Evolutionary conservation across 139 green algal genomes (phyloP).

Genomic region (Chara braunii): DNA sequence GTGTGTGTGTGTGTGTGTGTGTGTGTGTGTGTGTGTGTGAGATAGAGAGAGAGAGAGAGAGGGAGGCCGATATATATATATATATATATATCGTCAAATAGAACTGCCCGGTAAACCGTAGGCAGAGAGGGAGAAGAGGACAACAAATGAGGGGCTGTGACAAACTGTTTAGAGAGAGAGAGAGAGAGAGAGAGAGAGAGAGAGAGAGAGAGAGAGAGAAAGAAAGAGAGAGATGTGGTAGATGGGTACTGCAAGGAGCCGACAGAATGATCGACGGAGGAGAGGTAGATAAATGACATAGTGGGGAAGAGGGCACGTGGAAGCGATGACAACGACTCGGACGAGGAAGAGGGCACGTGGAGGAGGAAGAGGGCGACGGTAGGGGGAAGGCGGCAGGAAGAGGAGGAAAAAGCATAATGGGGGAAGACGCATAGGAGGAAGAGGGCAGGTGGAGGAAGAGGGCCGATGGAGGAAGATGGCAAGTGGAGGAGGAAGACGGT

Average conservation of each 20-base stretch:
- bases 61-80: background rate
- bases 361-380: background rate
- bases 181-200: slow-evolving; percentile 12
- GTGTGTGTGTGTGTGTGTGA: slow-evolving; percentile 4
- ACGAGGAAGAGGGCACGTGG: background rate
- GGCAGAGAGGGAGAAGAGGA: background rate
- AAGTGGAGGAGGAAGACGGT: background rate
- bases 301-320: background rate
- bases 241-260: background rate
- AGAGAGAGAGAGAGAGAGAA: slow-evolving; percentile 20
- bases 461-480: background rate
- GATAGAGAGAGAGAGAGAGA: background rate
- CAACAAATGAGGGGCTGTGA: background rate
- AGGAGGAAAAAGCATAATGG: slow-evolving; percentile 1
- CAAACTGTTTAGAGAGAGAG: background rate
- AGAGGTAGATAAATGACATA: background rate
- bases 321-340: background rate
- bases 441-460: background rate
- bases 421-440: background rate
- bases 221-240: slow-evolving; percentile 2
- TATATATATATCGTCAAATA: background rate
- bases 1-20: slow-evolving; percentile 11
- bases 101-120: background rate
- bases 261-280: background rate
- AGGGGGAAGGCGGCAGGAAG: slow-evolving; percentile 1